Conservation (phyloP, 176 grass and related monocot genomes). For the Aegilops tauschii region DNA sequence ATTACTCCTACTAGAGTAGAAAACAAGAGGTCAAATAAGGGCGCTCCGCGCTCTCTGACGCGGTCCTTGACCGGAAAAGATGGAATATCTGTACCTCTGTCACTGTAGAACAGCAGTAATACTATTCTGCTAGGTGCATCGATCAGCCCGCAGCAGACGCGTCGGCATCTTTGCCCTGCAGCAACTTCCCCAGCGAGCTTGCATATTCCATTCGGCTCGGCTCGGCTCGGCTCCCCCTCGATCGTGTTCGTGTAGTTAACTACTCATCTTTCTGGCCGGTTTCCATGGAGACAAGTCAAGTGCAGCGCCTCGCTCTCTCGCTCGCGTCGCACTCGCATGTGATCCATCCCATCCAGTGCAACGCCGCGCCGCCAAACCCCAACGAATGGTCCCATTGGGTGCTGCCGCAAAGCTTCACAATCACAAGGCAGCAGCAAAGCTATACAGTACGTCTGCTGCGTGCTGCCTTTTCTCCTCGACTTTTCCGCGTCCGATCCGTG, state of each 20-base stretch:
- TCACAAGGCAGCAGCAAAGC: not conserved
- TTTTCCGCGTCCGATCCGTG: not conserved
- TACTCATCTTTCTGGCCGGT: not conserved
- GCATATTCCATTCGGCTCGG: no score
- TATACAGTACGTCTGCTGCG: not conserved
- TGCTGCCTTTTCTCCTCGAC: not conserved
- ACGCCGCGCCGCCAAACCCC: no score
- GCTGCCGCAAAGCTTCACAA: not conserved
- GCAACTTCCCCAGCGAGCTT: not conserved
- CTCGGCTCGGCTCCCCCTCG: no score
- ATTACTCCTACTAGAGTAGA: no score
- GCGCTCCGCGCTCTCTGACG: not conserved
- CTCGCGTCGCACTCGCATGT: no score
- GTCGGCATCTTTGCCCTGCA: not conserved
- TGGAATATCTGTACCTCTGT: slow-evolving; percentile 27
- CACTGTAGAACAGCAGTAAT: not conserved
- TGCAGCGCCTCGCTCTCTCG: no score
- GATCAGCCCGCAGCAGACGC: not conserved
- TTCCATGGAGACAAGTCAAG: not conserved
- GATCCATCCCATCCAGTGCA: no score
- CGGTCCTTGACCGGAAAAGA: not conserved
- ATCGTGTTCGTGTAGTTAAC: no score
- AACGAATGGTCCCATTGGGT: not conserved
- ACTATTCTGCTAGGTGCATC: not conserved
- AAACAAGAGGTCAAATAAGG: slow-evolving; percentile 9